Percentiles rank a stretch among this genome's conserved stretches.
Evolutionary conservation across 164 flowering plant species (phyloP).

Genomic region (Umbilicus rupestris): DNA sequence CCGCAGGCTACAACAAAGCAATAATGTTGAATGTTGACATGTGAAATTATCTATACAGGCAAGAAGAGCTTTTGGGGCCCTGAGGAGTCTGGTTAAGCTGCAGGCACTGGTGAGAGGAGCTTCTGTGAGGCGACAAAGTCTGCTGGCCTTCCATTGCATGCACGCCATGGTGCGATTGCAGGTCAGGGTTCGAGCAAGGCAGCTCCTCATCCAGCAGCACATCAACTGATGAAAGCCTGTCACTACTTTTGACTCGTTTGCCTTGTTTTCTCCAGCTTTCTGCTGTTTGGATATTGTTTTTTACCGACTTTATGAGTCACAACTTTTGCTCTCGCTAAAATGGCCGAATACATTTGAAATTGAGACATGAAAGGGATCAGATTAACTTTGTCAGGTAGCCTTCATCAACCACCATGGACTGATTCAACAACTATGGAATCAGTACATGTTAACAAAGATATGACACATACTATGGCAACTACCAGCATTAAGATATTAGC

Average conservation of each 20-base stretch:
- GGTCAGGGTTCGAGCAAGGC: slow-evolving; percentile 9
- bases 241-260: neutral
- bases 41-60: neutral
- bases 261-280: neutral
- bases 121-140: slow-evolving; percentile 1
- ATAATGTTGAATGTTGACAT: too few relatives aligned
- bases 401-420: too few relatives aligned
- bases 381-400: too few relatives aligned
- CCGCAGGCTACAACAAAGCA: neutral
- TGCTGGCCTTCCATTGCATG: slow-evolving; percentile 1
- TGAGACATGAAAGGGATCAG: neutral
- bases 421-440: too few relatives aligned
- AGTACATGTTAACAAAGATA: too few relatives aligned
- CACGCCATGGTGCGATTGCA: slow-evolving; percentile 2
- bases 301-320: neutral
- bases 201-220: slow-evolving; percentile 2
- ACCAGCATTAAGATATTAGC: too few relatives aligned
- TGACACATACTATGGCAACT: too few relatives aligned
- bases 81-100: slow-evolving; percentile 6
- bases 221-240: neutral
- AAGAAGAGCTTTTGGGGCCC: neutral
- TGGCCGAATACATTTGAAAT: neutral
- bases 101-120: slow-evolving; percentile 1
- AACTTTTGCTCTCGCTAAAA: neutral
- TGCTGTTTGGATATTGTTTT: neutral